A percentile compares a stretch with the other conserved stretches of the same genome.
Evolutionary conservation across 208 protist genomes (phyloP).

Genomic region (Acanthamoeba castellanii): DNA sequence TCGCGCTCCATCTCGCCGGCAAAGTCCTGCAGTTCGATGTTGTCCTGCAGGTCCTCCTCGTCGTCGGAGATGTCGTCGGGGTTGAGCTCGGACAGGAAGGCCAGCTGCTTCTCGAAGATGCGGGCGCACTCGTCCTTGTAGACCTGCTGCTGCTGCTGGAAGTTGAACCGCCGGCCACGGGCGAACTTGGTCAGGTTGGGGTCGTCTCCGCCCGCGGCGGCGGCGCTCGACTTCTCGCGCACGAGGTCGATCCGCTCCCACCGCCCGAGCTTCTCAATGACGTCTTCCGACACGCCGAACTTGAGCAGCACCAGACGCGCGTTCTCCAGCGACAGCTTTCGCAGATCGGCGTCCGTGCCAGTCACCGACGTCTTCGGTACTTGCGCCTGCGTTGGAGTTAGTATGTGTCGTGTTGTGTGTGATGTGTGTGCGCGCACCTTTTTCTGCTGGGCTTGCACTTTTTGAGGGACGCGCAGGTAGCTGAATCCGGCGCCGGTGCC

Average conservation of each 20-base stretch:
- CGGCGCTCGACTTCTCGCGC: conserved; percentile 79
- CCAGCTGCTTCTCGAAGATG: conserved; percentile 67
- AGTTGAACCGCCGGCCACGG: conserved; percentile 75
- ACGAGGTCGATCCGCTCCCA: conserved; percentile 85
- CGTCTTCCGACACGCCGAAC: conserved; percentile 79
- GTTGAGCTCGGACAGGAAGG: conserved; percentile 17
- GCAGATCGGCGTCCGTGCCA: conserved; percentile 84
- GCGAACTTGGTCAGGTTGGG: conserved; percentile 84
- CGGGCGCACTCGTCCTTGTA: conserved; percentile 78
- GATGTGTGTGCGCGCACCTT: not conserved
- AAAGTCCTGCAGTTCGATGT: conserved; percentile 72
- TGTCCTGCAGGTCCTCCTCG: conserved; percentile 66
- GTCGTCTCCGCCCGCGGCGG: conserved; percentile 64
- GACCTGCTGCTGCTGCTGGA: conserved; percentile 81
- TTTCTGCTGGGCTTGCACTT: conserved; percentile 76
- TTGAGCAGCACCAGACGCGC: conserved; percentile 76
- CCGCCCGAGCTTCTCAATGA: conserved; percentile 77
- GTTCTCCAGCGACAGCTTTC: conserved; percentile 81
- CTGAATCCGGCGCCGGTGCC: conserved; percentile 76
- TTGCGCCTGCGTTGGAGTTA: conserved; percentile 46
- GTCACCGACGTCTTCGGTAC: conserved; percentile 81
- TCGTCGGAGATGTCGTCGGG: conserved; percentile 39
- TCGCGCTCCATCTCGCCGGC: conserved; percentile 72
- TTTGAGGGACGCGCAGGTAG: conserved; percentile 79
- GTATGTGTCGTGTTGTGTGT: conserved; percentile 9